Base-by-base conservation (phyloP, 139 green algal genomes). In the Micractinium conductrix region DNA sequence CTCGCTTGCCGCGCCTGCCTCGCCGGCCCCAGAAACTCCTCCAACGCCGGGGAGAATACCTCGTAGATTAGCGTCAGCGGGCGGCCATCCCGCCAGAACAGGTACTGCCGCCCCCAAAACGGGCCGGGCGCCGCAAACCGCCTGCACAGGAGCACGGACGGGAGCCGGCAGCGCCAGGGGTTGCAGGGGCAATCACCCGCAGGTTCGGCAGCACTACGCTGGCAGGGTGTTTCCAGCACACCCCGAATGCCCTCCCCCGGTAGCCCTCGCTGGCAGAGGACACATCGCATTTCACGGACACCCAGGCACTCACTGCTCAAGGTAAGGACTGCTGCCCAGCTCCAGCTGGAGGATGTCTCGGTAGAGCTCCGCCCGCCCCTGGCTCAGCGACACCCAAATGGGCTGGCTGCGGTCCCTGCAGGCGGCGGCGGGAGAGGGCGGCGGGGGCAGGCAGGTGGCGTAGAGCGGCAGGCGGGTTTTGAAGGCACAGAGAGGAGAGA, bases 31-130 rank as follows among this genome's bases (percentile, higher is more conserved):
- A 93, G 74, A 12, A 87, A 91, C 40, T 84, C 48, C 19, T 89
- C 40, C 40, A 98, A 74, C 3, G 45, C 38, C 2, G 81, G 80
- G 8, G 89, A 94, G 85, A 99, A 99, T 1, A 98, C 96, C 85
- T 99, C 97, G 76, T 99, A 97, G 43, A 99, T 99, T 22, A 98
- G 81, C 26, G 97, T 99, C 12, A 99, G 87, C 10, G 97, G 96
- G 50, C 85, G 60, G 5, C 93, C 91, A 14, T 90, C 89, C 87
- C 96, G 91, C 93, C 93, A 98, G 83, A 99, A 99, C 4, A 97
- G 82, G 90, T 99, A 99, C 53, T 97, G 91, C 19, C 97, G 87
- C 0, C 90, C 95, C 96, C 96, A 99, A 44, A 99, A 97, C 1
- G 94, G 95, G 4, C 95, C 96, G 4, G 26, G n/a, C 26, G 73